Evolutionary conservation across 495 filamentous ascomycete genomes (phyloP).

Genomic region (Haplographium delicatum): DNA sequence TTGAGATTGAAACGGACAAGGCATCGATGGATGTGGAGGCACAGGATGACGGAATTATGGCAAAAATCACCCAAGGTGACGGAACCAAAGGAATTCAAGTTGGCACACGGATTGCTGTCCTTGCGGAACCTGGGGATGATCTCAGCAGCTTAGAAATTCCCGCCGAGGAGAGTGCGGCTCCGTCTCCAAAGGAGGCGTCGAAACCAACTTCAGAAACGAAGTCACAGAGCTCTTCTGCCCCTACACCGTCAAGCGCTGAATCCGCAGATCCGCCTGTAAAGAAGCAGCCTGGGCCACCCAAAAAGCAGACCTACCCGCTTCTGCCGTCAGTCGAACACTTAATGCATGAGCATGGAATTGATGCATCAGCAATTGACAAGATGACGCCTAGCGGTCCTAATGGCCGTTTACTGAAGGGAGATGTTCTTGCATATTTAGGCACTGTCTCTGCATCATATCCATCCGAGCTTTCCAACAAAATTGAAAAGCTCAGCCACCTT

Average conservation of each 20-base stretch:
- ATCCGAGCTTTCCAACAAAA: slow-evolving; percentile 57
- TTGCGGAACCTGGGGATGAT: slow-evolving; percentile 73
- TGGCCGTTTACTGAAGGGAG: slow-evolving; percentile 89
- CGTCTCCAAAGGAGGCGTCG: slow-evolving; percentile 31
- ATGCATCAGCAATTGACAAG: slow-evolving; percentile 63
- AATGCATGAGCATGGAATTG: slow-evolving; percentile 68
- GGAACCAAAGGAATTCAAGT: slow-evolving; percentile 68
- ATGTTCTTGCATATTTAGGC: slow-evolving; percentile 88
- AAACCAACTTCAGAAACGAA: slow-evolving; percentile 19
- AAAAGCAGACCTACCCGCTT: slow-evolving; percentile 70
- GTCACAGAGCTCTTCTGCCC: slow-evolving; percentile 12
- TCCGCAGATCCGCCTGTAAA: slow-evolving; percentile 26
- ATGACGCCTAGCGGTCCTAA: slow-evolving; percentile 86
- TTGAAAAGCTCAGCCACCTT: slow-evolving; percentile 72
- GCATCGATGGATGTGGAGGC: slow-evolving; percentile 89
- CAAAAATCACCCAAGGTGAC: slow-evolving; percentile 69
- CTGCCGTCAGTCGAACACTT: slow-evolving; percentile 82
- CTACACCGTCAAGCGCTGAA: slow-evolving; percentile 14
- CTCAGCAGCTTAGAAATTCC: slow-evolving; percentile 63
- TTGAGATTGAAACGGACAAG: slow-evolving; percentile 87
- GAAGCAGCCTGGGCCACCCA: slow-evolving; percentile 40
- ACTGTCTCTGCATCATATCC: slow-evolving; percentile 64
- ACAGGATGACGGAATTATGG: slow-evolving; percentile 72
- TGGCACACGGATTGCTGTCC: slow-evolving; percentile 67
- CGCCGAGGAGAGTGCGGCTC: slow-evolving; percentile 43